Conservation (phyloP, 2,329 filamentous ascomycete genomes). For the Penicillium corylophilum region DNA sequence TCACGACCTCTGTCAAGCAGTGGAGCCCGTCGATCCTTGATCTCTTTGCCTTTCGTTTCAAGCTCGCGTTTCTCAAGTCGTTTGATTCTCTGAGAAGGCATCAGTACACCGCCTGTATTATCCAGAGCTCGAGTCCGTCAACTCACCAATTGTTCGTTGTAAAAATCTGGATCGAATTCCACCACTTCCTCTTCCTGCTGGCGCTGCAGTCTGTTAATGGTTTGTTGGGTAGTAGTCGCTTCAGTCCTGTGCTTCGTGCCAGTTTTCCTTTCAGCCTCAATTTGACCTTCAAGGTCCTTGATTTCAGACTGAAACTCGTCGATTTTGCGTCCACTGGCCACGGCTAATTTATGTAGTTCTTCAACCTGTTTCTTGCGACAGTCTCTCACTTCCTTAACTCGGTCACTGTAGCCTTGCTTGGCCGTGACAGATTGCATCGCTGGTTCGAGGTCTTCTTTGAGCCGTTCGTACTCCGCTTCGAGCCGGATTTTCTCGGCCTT, state of each 20-base stretch:
- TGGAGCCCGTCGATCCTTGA: slow-evolving; percentile 38
- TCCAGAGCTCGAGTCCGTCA: background rate
- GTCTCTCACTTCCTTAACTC: slow-evolving; percentile 57
- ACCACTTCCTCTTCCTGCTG: slow-evolving; percentile 61
- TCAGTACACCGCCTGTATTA: slow-evolving; percentile 20
- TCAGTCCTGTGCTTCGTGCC: slow-evolving; percentile 55
- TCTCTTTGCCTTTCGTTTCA: slow-evolving; percentile 40
- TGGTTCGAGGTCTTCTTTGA: slow-evolving; percentile 66
- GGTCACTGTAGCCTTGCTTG: slow-evolving; percentile 64
- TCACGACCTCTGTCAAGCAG: slow-evolving; percentile 36
- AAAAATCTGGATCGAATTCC: slow-evolving; percentile 67
- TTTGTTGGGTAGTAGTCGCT: slow-evolving; percentile 51
- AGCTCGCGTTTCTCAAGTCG: slow-evolving; percentile 38
- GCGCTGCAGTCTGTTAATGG: slow-evolving; percentile 63
- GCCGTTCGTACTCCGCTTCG: slow-evolving; percentile 55
- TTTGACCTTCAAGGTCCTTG: slow-evolving; percentile 38
- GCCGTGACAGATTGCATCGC: slow-evolving; percentile 65
- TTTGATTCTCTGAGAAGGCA: slow-evolving; percentile 55
- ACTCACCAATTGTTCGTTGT: slow-evolving; percentile 71
- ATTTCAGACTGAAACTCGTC: slow-evolving; percentile 40
- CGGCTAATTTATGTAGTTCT: slow-evolving; percentile 52
- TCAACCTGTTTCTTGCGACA: slow-evolving; percentile 57
- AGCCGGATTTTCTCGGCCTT: slow-evolving; percentile 59
- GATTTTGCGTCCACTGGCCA: slow-evolving; percentile 42
- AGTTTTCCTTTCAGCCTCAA: slow-evolving; percentile 53